A percentile compares a stretch with the other conserved stretches of the same genome.
Conservation (phyloP, 164 flowering plant genomes). For the Umbilicus rupestris region DNA sequence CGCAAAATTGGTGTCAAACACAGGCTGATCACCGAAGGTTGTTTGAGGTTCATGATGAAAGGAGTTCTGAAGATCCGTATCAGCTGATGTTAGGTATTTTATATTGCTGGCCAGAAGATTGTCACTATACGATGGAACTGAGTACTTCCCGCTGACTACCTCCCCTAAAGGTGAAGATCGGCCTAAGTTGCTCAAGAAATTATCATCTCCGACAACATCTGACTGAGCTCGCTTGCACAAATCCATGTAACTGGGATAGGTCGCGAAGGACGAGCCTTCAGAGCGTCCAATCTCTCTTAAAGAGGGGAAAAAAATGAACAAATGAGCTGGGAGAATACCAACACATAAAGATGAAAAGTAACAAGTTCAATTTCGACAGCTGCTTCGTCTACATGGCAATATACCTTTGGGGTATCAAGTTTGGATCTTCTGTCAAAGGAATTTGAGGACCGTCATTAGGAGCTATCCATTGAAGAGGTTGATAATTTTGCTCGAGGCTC, state of each 20-base stretch:
- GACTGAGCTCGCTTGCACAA: slow-evolving; percentile 19
- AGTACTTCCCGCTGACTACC: slow-evolving; percentile 18
- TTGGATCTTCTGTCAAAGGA: slow-evolving; percentile 20
- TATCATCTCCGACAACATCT: slow-evolving; percentile 20
- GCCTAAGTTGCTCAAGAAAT: slow-evolving; percentile 20
- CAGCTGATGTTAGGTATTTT: slow-evolving; percentile 19
- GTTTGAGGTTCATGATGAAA: slow-evolving; percentile 20
- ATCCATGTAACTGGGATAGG: slow-evolving; percentile 27
- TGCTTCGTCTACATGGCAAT: background rate
- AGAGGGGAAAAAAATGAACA: background rate
- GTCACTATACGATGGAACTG: slow-evolving; percentile 20
- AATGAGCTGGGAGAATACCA: background rate
- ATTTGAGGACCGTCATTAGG: slow-evolving; percentile 17
- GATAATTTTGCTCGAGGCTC: slow-evolving; percentile 26
- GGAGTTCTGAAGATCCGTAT: slow-evolving; percentile 14
- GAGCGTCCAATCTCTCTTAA: slow-evolving; percentile 26
- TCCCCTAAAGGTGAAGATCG: slow-evolving; percentile 20
- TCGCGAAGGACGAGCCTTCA: slow-evolving; percentile 22
- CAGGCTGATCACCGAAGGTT: slow-evolving; percentile 23
- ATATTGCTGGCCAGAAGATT: slow-evolving; percentile 14
- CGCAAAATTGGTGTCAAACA: slow-evolving; percentile 17
- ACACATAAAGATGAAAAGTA: background rate
- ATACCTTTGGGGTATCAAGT: slow-evolving; percentile 27
- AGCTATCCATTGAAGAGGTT: slow-evolving; percentile 23
- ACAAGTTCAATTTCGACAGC: background rate